These are phyloP conservation scores for Saturnispora halmiae DNA, from an alignment of 805 yeast genomes.

Conservation along the genomic window DNA sequence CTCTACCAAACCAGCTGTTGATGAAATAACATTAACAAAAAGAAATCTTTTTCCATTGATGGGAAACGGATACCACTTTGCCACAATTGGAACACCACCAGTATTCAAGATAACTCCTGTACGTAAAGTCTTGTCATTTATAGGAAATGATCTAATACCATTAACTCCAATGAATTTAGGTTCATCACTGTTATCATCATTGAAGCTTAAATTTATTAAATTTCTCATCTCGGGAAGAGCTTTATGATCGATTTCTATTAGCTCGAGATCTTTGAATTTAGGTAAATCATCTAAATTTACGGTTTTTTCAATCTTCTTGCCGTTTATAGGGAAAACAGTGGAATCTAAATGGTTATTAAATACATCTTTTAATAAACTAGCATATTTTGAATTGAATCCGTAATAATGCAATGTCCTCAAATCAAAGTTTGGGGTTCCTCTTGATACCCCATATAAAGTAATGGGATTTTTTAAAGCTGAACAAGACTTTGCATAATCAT, in stretches of 20 bases:
- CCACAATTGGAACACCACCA: slow-evolving; percentile 25
- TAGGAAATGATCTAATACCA: slow-evolving; percentile 16
- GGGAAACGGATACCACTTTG: slow-evolving; percentile 21
- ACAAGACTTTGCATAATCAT: neutral
- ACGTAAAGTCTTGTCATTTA: slow-evolving; percentile 15
- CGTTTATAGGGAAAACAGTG: slow-evolving; percentile 2
- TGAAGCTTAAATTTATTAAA: slow-evolving; percentile 16
- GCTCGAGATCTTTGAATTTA: neutral
- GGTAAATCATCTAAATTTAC: neutral
- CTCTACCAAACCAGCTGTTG: slow-evolving; percentile 11
- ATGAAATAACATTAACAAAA: slow-evolving; percentile 22
- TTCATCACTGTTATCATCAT: slow-evolving; percentile 8
- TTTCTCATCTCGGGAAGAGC: slow-evolving; percentile 10
- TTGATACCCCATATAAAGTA: slow-evolving; percentile 1
- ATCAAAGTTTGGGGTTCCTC: slow-evolving; percentile 7
- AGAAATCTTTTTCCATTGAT: slow-evolving; percentile 18
- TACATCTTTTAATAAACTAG: slow-evolving; percentile 1
- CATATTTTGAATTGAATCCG: slow-evolving; percentile 2
- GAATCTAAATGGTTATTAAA: slow-evolving; percentile 1
- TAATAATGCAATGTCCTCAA: slow-evolving; percentile 4
- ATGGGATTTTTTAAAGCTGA: slow-evolving; percentile 4
- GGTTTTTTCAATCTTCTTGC: neutral
- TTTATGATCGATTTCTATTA: slow-evolving; percentile 7
- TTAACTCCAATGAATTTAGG: slow-evolving; percentile 5
- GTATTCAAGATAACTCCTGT: slow-evolving; percentile 23